Base-by-base conservation (phyloP, 768 basidiomycete species). In the Inosperma sp. region DNA sequence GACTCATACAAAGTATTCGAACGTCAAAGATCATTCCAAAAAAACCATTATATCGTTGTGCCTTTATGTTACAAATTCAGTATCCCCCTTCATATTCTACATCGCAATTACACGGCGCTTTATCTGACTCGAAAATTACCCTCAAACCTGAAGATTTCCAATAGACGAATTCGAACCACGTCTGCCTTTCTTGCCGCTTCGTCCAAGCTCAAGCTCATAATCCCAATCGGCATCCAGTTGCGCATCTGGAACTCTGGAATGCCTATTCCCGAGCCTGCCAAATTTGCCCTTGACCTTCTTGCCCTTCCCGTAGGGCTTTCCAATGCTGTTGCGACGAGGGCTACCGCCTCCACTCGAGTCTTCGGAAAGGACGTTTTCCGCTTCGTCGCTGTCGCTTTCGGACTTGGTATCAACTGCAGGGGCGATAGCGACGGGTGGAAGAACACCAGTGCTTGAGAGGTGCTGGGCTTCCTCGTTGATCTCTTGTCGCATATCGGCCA, bases 401-500 rank as follows among this genome's bases (percentile, higher is more conserved):
- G 56, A 57, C 31, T 43, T 54, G 36, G 25, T 34, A 19, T 42
- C 49, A 22, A 48, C 51, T 44, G 53, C 48, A 42, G 48, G 45
- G 45, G 34, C 53, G 17, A 42, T 37, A 13, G 55, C 49, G 5
- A 37, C 44, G 27, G 51, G 31, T 31, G 51, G 51, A 44, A 39
- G 47, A n/a, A 44, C 36, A 27, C 48, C 45, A 16, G 35, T 40
- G 45, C 30, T 33, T 26, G 39, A 13, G 47, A 44, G 52, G 46
- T 57, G 33, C 35, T 51, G 55, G 37, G 56, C 61, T 45, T 70
- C 68, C 50, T 66, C 63, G 51, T 59, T 58, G 52, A 70, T 68
- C 52, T 65, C 60, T 55, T 55, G 42, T 43, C 63, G 65, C 65
- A 67, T 70, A 56, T 63, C 61, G 45, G 60, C 54, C 23, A 70